Base-by-base conservation (phyloP, 2,329 filamentous ascomycete genomes). In the Graphium sp. region DNA sequence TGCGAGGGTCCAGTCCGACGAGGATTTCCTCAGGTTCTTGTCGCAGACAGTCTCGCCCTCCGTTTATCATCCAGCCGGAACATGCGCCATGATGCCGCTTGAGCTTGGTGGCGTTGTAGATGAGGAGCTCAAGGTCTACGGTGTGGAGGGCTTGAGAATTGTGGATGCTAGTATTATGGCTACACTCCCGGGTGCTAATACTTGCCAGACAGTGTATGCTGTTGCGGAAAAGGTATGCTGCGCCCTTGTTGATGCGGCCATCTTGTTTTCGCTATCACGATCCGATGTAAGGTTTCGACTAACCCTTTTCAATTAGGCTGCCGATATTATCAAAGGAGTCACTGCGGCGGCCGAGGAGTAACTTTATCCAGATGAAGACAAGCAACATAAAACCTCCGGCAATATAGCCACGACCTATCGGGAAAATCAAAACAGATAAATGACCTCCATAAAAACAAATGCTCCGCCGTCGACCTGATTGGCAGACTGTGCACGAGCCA, bases 31-130 rank as follows among this genome's bases (percentile, higher is more conserved):
- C 32, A 30, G 30, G 4, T 42, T 34, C 23, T 26, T 43, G 9
- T 24, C 32, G 16, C 22, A 28, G 3, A 30, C 35, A 14, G 20
- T 43, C 15, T 37, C 35, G 15, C 39, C 41, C 6, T 35, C 31
- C 9, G 39, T 41, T 26, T 66, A 58, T 37, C 63, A 69, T 40
- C 52, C 58, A 1, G 44, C 51, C 3, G 60, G 65, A 9, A 66
- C 58, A n/a, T 53, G 55, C 24, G 53, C 57, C 6, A 66, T 66
- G 62, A 44, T 58, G 30, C 58, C 58, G 3, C 39, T 44, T 15
- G 51, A 52, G 22, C 40, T 48, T 5, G 58, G 56, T 4, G 59
- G 58, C 19, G 59, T 62, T 4, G 58, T 62, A 2, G 51, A 58
- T 32, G 39, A 47, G 9, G 38, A 49, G 15, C 38, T 62, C 12